Conservation (phyloP, 768 basidiomycete genomes). For the Kwoniella mangroviensis region DNA sequence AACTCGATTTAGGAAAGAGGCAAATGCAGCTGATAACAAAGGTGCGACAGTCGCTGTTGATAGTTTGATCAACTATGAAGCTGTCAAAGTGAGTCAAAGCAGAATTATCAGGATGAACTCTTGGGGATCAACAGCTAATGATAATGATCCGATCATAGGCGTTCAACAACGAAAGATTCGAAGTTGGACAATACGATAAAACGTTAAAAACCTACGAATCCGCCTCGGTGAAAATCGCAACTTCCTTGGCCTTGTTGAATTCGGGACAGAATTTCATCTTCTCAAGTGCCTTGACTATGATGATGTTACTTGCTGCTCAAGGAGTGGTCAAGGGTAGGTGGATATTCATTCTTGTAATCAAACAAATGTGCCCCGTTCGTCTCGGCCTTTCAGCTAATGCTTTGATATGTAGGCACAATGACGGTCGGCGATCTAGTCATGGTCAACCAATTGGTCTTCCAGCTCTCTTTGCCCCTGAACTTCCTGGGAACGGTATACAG, state of each 20-base stretch:
- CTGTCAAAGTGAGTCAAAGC: constrained; percentile 76
- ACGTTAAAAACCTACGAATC: constrained; percentile 86
- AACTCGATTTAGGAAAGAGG: constrained; percentile 92
- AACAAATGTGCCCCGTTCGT: no score
- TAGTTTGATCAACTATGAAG: constrained; percentile 96
- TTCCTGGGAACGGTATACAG: constrained; percentile 96
- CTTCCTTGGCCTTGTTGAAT: constrained; percentile 88
- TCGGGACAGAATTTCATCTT: constrained; percentile 98
- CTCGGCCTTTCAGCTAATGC: constrained; percentile 3
- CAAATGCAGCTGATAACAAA: constrained; percentile 95
- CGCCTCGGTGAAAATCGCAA: constrained; percentile 90
- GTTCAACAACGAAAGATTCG: constrained; percentile 95
- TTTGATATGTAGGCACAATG: constrained; percentile 76
- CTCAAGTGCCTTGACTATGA: constrained; percentile 85
- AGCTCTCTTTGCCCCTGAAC: constrained; percentile 92
- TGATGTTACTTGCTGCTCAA: constrained; percentile 96
- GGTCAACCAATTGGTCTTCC: constrained; percentile 98
- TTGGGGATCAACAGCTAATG: neutral
- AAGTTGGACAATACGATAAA: constrained; percentile 88
- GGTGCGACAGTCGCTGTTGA: constrained; percentile 93
- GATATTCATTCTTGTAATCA: neutral
- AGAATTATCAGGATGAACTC: neutral
- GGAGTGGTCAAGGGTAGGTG: constrained; percentile 82
- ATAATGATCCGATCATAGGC: constrained; percentile 63
- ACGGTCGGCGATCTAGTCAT: constrained; percentile 98